phyloP scores from a whole-genome alignment of 805 yeast genomes.

The Teunomyces kruisii region DNA sequence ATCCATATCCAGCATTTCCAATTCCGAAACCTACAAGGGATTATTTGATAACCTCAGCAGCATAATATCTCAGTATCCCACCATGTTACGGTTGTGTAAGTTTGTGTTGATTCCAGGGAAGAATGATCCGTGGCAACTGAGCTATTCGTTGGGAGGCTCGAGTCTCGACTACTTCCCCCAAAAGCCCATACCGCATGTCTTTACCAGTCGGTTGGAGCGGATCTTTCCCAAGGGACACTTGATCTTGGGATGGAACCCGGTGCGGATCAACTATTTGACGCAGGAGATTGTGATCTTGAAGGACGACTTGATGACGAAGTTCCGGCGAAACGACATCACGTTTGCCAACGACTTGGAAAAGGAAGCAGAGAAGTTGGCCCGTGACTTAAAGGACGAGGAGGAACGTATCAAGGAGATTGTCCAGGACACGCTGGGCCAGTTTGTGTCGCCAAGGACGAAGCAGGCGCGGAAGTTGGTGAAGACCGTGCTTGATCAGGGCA shows the following conservation, averaged over 20 bases:
- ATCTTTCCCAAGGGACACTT: slow-evolving; percentile 41
- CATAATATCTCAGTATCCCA: slow-evolving; percentile 58
- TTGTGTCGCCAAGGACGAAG: slow-evolving; percentile 40
- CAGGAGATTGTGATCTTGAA: slow-evolving; percentile 78
- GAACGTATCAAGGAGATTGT: slow-evolving; percentile 24
- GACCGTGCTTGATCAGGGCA: slow-evolving; percentile 85
- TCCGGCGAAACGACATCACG: slow-evolving; percentile 66
- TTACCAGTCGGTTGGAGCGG: slow-evolving; percentile 66
- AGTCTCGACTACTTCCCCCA: slow-evolving; percentile 54
- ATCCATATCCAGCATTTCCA: slow-evolving; percentile 46
- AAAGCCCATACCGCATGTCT: slow-evolving; percentile 64
- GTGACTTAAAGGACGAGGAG: slow-evolving; percentile 11
- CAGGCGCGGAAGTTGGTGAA: slow-evolving; percentile 73
- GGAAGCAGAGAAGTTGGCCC: slow-evolving; percentile 23
- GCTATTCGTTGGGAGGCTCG: slow-evolving; percentile 57
- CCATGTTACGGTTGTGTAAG: slow-evolving; percentile 50
- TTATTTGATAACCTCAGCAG: slow-evolving; percentile 74
- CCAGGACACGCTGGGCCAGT: slow-evolving; percentile 17
- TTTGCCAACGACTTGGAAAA: slow-evolving; percentile 44
- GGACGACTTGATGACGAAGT: slow-evolving; percentile 69
- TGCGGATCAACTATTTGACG: slow-evolving; percentile 71
- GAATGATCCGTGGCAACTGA: slow-evolving; percentile 91
- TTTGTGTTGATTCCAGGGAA: slow-evolving; percentile 82
- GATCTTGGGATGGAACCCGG: slow-evolving; percentile 65
- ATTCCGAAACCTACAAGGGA: slow-evolving; percentile 57